Conservation (phyloP, 805 yeast genomes). For the Candida orba region DNA sequence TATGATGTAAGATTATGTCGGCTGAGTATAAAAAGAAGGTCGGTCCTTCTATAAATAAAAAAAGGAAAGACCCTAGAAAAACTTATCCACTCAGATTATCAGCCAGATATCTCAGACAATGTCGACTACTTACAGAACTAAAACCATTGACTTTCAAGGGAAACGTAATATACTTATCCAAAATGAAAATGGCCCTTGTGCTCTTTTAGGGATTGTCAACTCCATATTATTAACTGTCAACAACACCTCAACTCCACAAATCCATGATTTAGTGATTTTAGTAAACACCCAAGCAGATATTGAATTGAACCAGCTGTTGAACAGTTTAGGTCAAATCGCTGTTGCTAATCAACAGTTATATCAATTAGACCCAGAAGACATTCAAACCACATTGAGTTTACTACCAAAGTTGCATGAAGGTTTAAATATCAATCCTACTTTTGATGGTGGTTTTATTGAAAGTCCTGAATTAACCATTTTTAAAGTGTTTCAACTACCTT, state of each 20-base stretch:
- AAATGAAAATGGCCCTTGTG: constrained; percentile 84
- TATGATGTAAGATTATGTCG: too few species aligned
- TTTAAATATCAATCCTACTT: constrained; percentile 61
- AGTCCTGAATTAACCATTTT: constrained; percentile 52
- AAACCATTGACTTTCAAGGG: constrained; percentile 18
- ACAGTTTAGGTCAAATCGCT: constrained; percentile 43
- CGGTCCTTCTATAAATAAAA: too few species aligned
- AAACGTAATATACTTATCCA: constrained; percentile 55
- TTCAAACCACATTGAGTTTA: constrained; percentile 39
- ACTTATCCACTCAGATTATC: too few species aligned
- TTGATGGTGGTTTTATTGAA: constrained; percentile 52
- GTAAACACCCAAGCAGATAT: constrained; percentile 27
- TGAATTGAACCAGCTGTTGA: constrained; percentile 35
- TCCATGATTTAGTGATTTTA: constrained; percentile 24
- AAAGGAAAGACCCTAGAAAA: too few species aligned
- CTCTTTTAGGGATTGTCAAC: constrained; percentile 71
- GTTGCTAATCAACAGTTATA: constrained; percentile 26
- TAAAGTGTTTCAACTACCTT: constrained; percentile 45
- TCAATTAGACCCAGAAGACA: constrained; percentile 25
- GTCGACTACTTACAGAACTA: constrained; percentile 12
- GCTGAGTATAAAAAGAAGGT: too few species aligned
- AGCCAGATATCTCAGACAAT: background rate
- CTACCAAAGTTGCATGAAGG: constrained; percentile 68
- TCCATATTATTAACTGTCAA: constrained; percentile 49
- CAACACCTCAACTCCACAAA: constrained; percentile 17